Evolutionary conservation across 106 monocot species (phyloP), one percentile per base, ranked within the genome.

Genomic region (Triglochin maritima): DNA sequence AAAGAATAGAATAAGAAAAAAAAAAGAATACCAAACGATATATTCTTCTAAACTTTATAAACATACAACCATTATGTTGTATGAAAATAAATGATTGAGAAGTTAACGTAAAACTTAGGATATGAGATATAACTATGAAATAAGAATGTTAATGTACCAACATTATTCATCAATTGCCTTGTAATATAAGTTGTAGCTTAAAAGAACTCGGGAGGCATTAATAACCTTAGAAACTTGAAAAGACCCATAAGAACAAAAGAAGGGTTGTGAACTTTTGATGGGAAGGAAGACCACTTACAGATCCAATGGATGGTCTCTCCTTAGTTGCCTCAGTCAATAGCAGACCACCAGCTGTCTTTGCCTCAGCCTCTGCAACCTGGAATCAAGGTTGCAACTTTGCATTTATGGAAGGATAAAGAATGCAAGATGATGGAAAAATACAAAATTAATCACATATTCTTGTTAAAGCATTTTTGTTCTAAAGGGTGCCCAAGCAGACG

Each of bases 271-370:
- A 4, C 47, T 42, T 16, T 63, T 3, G 4, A 47, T 13, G 44
- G n/a, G 49, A 13, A 56, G 41, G 9, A 61, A 71, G 3, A 50
- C 17, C 9, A 52, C 72, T 75, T 44, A 86, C 86, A 47, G 71
- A 78, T 17, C 86, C 86, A 63, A 80, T 69, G 7, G 80, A 82
- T 68, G 86, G 82, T 57, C 72, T 86, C 65, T 86, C 86, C 65
- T 86, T 86, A 14, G 71, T 44, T 44, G 86, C 82, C 64, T 86
- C 86, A 17, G 86, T 83, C 56, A 86, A 71, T 7, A 86, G 59
- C 52, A 86, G 66, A 9, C 86, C 86, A 41, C 86, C 86, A 9
- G 82, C 71, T 61, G 86, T 86, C 50, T 80, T 86, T 68, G 72
- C 80, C 72, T 86, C 86, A 59, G 82, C 77, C 60, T 70, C 72